phyloP scores from a whole-genome alignment of 495 filamentous ascomycete genomes.

The Penicillium herquei region DNA sequence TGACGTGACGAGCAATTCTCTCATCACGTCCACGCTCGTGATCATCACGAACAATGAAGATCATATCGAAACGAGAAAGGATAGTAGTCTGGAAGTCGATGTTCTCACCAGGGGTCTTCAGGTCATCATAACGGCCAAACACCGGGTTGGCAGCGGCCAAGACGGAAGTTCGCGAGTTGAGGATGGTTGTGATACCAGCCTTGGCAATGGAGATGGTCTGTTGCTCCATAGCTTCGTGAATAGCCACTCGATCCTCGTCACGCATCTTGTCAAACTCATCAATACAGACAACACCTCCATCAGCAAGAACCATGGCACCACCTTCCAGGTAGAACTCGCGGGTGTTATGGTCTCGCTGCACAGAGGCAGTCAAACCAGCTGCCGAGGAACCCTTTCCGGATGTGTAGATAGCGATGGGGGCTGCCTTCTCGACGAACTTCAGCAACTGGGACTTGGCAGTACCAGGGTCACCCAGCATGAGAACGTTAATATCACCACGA shows the following conservation, averaged over 20 bases:
- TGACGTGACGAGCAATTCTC: slow-evolving; percentile 92
- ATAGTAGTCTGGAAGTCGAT: slow-evolving; percentile 99
- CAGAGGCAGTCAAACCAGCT: slow-evolving; percentile 96
- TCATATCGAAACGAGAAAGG: slow-evolving; percentile 98
- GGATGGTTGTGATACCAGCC: slow-evolving; percentile 96
- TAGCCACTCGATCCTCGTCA: slow-evolving; percentile 97
- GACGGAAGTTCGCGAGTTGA: slow-evolving; percentile 94
- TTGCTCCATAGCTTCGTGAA: slow-evolving; percentile 99
- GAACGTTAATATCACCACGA: slow-evolving; percentile 97
- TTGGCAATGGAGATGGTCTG: slow-evolving; percentile 99
- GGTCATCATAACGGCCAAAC: slow-evolving; percentile 96
- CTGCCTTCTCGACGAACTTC: slow-evolving; percentile 96
- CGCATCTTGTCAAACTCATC: slow-evolving; percentile 99
- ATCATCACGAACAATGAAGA: slow-evolving; percentile 97
- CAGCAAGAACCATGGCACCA: slow-evolving; percentile 97
- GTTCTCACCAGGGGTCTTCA: slow-evolving; percentile 97
- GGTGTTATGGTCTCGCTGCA: slow-evolving; percentile 87
- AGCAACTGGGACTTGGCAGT: slow-evolving; percentile 97
- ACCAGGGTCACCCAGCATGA: slow-evolving; percentile 95
- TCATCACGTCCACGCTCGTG: slow-evolving; percentile 90
- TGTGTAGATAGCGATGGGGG: slow-evolving; percentile 98
- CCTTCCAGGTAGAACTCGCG: slow-evolving; percentile 98
- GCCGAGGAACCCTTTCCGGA: slow-evolving; percentile 98
- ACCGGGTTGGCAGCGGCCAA: slow-evolving; percentile 96
- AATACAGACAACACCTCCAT: slow-evolving; percentile 97